Evolutionary conservation across 148 eudicot species (phyloP).

Genomic region (Camellia lanceoleosa): DNA sequence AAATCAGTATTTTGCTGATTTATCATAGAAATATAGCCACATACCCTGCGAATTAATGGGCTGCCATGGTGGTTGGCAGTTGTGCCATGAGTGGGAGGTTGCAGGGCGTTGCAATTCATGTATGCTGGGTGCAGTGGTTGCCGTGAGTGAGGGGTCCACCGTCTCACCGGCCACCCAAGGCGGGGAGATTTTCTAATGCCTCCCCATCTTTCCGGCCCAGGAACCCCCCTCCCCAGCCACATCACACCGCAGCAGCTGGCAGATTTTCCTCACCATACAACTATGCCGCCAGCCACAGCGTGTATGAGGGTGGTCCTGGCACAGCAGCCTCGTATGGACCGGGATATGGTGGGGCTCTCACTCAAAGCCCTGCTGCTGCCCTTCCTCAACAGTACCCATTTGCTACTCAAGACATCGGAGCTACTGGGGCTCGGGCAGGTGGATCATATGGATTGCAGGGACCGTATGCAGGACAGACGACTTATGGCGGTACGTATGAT

Average conservation of each 20-base stretch:
- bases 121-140: too few species aligned
- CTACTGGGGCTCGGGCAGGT: slow-evolving; percentile 10
- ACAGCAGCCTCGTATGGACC: slow-evolving; percentile 25
- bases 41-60: too few species aligned
- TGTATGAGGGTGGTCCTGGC: slow-evolving; percentile 28
- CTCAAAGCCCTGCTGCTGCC: slow-evolving; percentile 14
- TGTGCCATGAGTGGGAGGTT: too few species aligned
- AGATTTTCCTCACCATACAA: slow-evolving; percentile 30
- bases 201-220: slow-evolving; percentile 34
- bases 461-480: slow-evolving; percentile 18
- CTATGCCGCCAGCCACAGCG: slow-evolving; percentile 29
- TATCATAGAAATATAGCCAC: too few species aligned
- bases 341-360: slow-evolving; percentile 23
- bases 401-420: slow-evolving; percentile 20
- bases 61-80: too few species aligned
- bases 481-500: slow-evolving; percentile 13
- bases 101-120: too few species aligned
- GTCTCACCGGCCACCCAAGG: slow-evolving; percentile 38
- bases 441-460: slow-evolving; percentile 23
- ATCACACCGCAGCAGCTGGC: slow-evolving; percentile 27
- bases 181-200: slow-evolving; percentile 26
- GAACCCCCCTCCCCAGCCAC: slow-evolving; percentile 17
- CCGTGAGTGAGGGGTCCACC: not conserved
- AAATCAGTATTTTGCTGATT: too few species aligned
- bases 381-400: slow-evolving; percentile 19